Evolutionary conservation across 495 filamentous ascomycete genomes (phyloP).

Genomic region (Trichocladium uniseriatum): DNA sequence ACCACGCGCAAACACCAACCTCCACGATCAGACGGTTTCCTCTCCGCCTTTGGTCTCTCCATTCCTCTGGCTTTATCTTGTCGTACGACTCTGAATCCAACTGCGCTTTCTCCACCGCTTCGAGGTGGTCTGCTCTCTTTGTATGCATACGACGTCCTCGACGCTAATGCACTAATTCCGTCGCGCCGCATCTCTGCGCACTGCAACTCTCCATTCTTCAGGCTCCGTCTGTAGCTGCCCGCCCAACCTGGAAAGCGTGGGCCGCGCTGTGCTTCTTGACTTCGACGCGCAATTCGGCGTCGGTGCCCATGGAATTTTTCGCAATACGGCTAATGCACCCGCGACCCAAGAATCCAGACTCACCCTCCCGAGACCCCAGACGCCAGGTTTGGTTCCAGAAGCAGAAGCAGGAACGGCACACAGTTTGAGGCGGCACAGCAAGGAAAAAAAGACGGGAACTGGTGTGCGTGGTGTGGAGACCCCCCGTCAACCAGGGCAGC

Average conservation of each 20-base stretch:
- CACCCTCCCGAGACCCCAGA: background rate
- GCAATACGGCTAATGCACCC: slow-evolving; percentile 1
- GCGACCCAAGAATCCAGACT: background rate
- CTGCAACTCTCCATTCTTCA: background rate
- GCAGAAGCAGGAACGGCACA: background rate
- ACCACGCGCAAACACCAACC: background rate
- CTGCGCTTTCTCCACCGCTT: background rate
- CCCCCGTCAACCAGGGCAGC: background rate
- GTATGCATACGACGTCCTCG: no score
- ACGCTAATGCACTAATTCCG: background rate
- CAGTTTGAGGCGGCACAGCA: slow-evolving; percentile 1
- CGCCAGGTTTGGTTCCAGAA: background rate
- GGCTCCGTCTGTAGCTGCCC: background rate
- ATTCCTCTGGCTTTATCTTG: background rate
- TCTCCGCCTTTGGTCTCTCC: background rate
- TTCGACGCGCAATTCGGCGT: background rate
- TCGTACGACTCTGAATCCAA: background rate
- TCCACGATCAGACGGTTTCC: background rate
- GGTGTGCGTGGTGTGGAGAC: slow-evolving; percentile 7
- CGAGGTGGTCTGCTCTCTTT: no score
- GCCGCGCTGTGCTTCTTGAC: background rate
- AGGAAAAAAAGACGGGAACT: background rate
- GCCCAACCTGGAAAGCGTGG: no score
- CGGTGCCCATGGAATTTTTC: background rate
- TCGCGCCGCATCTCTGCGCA: background rate